Evolutionary conservation across 2,329 filamentous ascomycete species (phyloP).

Genomic region (Cladosporium sp.): DNA sequence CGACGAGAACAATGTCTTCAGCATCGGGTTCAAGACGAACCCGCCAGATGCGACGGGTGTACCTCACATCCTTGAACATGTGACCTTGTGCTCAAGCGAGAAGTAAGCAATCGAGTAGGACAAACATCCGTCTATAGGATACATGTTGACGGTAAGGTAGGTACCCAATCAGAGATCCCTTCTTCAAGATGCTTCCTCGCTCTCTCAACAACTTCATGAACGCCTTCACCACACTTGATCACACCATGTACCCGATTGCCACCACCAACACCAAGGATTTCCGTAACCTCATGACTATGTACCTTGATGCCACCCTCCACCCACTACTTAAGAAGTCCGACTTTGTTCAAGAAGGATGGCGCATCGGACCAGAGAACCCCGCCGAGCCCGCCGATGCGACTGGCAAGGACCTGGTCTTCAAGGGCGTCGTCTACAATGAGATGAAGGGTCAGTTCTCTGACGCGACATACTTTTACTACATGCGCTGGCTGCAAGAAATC

Average conservation of each 20-base stretch:
- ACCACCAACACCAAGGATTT: conserved; percentile 96
- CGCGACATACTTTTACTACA: conserved; percentile 93
- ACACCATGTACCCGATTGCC: conserved; percentile 96
- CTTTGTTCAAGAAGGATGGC: conserved; percentile 96
- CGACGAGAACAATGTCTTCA: conserved; percentile 99
- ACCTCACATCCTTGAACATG: conserved; percentile 96
- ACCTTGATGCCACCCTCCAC: conserved; percentile 89
- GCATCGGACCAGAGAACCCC: conserved; percentile 88
- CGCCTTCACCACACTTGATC: conserved; percentile 92
- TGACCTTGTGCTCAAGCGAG: conserved; percentile 90
- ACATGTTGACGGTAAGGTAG: conserved; percentile 45
- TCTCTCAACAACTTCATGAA: conserved; percentile 99
- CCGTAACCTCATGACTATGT: conserved; percentile 93
- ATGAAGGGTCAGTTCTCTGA: conserved; percentile 99
- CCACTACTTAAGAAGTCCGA: conserved; percentile 87
- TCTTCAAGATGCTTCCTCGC: conserved; percentile 99
- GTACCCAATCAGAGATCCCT: conserved; percentile 96
- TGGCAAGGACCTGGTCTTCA: conserved; percentile 74
- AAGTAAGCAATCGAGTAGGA: conserved; percentile 58
- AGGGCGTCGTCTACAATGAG: conserved; percentile 98
- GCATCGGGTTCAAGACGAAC: conserved; percentile 98
- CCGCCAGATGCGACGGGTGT: conserved; percentile 94
- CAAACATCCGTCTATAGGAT: background rate
- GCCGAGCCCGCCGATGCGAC: conserved; percentile 47
- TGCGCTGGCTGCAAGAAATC: conserved; percentile 90